Percentiles rank a stretch among this genome's conserved stretches.
Evolutionary conservation across 129 eudicot species (phyloP).

Genomic region (Kitagawia praeruptora): DNA sequence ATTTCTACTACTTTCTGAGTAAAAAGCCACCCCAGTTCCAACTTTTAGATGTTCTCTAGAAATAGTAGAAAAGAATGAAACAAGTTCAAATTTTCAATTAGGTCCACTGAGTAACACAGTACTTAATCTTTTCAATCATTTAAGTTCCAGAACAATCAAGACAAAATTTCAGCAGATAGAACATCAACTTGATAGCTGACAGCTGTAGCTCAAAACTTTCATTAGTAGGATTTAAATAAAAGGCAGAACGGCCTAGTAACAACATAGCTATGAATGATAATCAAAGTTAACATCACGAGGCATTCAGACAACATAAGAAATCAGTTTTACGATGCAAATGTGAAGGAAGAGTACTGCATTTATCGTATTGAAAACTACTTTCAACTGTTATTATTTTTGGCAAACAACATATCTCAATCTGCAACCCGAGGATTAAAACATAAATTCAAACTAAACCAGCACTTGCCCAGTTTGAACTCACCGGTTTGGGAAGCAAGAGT

Average conservation of each 20-base stretch:
- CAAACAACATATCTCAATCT: neutral
- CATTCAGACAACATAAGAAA: neutral
- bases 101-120: neutral
- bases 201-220: neutral
- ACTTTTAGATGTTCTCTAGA: slow-evolving; percentile 51
- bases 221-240: neutral
- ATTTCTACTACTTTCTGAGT: slow-evolving; percentile 32
- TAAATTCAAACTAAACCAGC: neutral
- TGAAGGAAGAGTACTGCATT: neutral
- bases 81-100: neutral
- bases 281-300: neutral
- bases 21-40: slow-evolving; percentile 57
- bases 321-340: neutral
- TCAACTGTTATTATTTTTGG: neutral
- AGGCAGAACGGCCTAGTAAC: neutral
- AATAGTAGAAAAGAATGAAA: slow-evolving; percentile 4
- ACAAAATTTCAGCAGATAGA: neutral
- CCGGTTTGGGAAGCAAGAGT: slow-evolving; percentile 60
- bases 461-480: slow-evolving; percentile 21
- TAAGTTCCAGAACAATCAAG: neutral
- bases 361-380: neutral
- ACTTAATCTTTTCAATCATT: neutral
- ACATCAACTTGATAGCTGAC: neutral
- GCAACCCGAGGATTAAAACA: neutral
- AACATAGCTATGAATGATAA: neutral